Evolutionary conservation across 208 protist species (phyloP).

Genomic region (Polymyxa betae): DNA sequence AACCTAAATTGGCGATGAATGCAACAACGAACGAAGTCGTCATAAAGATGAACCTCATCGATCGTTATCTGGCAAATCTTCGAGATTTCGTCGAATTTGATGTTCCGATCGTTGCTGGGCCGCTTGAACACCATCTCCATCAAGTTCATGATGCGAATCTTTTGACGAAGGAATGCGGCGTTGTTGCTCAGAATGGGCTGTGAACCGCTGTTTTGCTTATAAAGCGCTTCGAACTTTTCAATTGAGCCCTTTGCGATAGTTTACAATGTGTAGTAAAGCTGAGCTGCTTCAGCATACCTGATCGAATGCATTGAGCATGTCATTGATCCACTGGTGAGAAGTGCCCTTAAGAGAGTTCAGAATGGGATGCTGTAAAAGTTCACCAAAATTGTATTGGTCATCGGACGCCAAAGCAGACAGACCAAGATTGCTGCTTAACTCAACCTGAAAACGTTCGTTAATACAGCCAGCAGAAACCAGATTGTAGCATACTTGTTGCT

Average conservation of each 20-base stretch:
- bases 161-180: constrained; percentile 15
- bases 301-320: constrained; percentile 30
- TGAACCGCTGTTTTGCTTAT: not conserved
- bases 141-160: constrained; percentile 53
- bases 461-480: not conserved
- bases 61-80: constrained; percentile 9
- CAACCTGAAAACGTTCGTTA: not conserved
- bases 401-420: constrained; percentile 12
- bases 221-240: constrained; percentile 13
- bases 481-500: not conserved
- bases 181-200: constrained; percentile 3
- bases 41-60: not conserved
- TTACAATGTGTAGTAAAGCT: not conserved
- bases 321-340: constrained; percentile 38
- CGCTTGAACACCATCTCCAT: constrained; percentile 45
- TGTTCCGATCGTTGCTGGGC: constrained; percentile 34
- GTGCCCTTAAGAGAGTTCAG: not conserved
- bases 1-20: constrained; percentile 1
- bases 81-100: not conserved
- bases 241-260: constrained; percentile 5
- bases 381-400: constrained; percentile 51
- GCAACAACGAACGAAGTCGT: not conserved
- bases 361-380: constrained; percentile 30
- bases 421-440: constrained; percentile 15
- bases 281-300: not conserved